Evolutionary conservation across 306 rosid species (phyloP).

Genomic region (Sicyos edulis): DNA sequence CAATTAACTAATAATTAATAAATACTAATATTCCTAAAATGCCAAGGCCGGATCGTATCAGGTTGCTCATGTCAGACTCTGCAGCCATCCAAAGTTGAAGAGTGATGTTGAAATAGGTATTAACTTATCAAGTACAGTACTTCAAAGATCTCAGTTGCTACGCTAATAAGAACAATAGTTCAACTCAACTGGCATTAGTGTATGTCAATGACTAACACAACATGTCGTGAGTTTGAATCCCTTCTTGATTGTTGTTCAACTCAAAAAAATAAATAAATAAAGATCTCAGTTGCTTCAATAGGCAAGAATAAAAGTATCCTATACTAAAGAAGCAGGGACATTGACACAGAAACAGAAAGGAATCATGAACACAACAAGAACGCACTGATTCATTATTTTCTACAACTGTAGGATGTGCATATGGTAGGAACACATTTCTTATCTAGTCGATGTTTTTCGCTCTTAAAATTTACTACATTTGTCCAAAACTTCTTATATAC

Average conservation of each 20-base stretch:
- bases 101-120: background rate
- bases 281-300: too few relatives aligned
- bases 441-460: background rate
- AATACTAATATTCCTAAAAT: too few relatives aligned
- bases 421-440: background rate
- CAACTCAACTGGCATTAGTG: too few relatives aligned
- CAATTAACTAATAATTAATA: too few relatives aligned
- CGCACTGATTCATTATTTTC: background rate
- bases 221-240: too few relatives aligned
- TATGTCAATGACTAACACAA: too few relatives aligned
- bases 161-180: too few relatives aligned
- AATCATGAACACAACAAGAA: background rate
- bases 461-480: background rate
- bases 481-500: background rate
- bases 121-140: background rate
- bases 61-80: constrained; percentile 3
- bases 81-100: background rate
- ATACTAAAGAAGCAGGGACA: too few relatives aligned
- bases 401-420: background rate
- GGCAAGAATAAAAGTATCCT: too few relatives aligned
- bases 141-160: background rate
- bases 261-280: too few relatives aligned
- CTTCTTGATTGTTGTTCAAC: too few relatives aligned
- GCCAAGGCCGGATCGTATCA: too few relatives aligned
- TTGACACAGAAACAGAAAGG: background rate